Evolutionary conservation across 768 basidiomycete genomes (phyloP), one percentile per base, ranked within the genome.

Genomic region (Dentipellis sp.): DNA sequence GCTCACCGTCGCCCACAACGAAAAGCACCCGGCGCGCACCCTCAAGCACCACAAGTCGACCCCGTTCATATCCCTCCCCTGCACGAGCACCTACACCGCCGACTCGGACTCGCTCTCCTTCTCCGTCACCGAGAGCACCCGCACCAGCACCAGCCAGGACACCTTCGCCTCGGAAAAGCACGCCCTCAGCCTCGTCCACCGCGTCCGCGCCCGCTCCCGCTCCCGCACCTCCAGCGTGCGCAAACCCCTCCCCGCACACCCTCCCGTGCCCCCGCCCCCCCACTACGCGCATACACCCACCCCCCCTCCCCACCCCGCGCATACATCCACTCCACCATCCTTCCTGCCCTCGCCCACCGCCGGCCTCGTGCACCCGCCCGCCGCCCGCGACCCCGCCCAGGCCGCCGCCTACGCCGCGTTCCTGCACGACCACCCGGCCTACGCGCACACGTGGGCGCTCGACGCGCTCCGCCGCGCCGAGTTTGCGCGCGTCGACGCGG

Each of bases 361-460:
- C 9, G 60, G 60, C 50, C 55, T 62, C 37, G 35, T 59, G 21
- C 47, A 53, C 10, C 21, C 55, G 42, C 8, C 36, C 11, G 2
- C 21, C 6, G 59, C 54, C 39, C 46, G 53, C 3, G 39, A 47
- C 37, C 11, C 38, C 10, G 16, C 36, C 9, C 57, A 58, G 37
- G 12, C 48, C 16, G 57, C 59, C 34, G 60, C 59, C 36, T 57
- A 59, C 19, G 53, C 50, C 36, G 59, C 47, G 36, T 62, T 62
- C 56, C 61, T 62, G 22, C 58, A 57, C n/a, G 52, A 54, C 5
- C 65, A 66, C 52, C 75, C 72, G 67, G 83, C 86, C 67, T 89
- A 86, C 61, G 75, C 76, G 50, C 72, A 73, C 14, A 88, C 86
- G 7, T 85, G 84, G 82, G 83, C 83, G 56, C 66, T 89, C 54